Conservation (phyloP, 1,139 yeast species). For the Saccharomyces pastorianus region DNA sequence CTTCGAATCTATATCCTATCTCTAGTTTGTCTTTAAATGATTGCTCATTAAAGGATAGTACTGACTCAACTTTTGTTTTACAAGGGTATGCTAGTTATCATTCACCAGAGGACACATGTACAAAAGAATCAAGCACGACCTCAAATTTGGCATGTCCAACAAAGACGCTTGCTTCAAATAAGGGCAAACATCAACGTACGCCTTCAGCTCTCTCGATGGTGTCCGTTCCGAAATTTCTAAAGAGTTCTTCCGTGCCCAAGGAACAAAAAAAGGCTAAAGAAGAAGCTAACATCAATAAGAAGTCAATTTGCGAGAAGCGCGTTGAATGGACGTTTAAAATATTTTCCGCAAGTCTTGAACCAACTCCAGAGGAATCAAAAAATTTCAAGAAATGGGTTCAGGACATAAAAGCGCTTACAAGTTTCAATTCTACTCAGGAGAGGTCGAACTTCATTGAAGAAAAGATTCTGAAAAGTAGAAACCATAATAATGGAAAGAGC, state of each 20-base stretch:
- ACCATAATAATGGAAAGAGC: neutral
- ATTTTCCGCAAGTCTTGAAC: neutral
- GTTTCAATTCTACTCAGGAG: constrained; percentile 4
- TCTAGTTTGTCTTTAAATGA: neutral
- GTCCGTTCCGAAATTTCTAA: constrained; percentile 1
- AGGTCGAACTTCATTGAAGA: constrained; percentile 7
- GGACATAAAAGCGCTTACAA: constrained; percentile 12
- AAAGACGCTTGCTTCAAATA: neutral
- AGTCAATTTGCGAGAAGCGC: neutral
- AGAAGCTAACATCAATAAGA: neutral
- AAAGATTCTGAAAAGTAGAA: neutral
- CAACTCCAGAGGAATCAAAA: constrained; percentile 5
- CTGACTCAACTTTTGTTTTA: neutral
- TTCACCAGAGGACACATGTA: neutral
- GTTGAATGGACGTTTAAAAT: neutral
- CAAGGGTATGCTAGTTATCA: neutral
- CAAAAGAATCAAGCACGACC: neutral
- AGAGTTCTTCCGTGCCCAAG: neutral
- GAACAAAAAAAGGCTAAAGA: neutral
- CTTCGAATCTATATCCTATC: constrained; percentile 1
- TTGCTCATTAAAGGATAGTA: neutral
- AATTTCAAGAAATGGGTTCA: constrained; percentile 10
- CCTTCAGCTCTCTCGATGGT: neutral
- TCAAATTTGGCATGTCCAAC: neutral
- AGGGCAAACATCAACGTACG: neutral